Evolutionary conservation across 2,329 filamentous ascomycete species (phyloP).

Genomic region (Apiospora marii): DNA sequence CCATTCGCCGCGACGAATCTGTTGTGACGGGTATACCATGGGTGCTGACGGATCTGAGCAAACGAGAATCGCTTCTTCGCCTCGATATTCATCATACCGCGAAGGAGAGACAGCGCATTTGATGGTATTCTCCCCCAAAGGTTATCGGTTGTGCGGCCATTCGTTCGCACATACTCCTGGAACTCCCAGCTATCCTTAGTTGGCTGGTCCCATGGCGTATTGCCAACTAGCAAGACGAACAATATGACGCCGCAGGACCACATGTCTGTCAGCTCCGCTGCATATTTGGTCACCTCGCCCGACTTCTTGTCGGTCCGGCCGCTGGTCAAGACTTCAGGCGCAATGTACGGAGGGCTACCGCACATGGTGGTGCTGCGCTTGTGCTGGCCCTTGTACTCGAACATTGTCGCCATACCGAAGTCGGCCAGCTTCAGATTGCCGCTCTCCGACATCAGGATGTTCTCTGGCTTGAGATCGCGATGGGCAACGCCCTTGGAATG

Average conservation of each 20-base stretch:
- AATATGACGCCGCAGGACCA: conserved; percentile 99
- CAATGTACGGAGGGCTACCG: conserved; percentile 96
- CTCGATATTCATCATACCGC: conserved; percentile 92
- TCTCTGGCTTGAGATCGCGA: conserved; percentile 92
- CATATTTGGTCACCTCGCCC: conserved; percentile 66
- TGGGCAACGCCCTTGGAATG: conserved; percentile 96
- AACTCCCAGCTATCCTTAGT: conserved; percentile 89
- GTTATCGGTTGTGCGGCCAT: conserved; percentile 83
- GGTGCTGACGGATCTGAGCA: conserved; percentile 85
- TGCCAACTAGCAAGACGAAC: conserved; percentile 93
- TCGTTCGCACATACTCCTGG: conserved; percentile 81
- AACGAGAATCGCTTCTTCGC: conserved; percentile 81
- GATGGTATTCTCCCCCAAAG: conserved; percentile 83
- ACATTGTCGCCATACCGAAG: conserved; percentile 94
- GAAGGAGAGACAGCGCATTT: conserved; percentile 79
- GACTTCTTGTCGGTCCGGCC: conserved; percentile 55
- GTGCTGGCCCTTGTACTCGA: conserved; percentile 83
- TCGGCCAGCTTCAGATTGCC: conserved; percentile 95
- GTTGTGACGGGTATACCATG: conserved; percentile 91
- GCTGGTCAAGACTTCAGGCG: conserved; percentile 82
- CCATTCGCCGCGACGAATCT: conserved; percentile 78
- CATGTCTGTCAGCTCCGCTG: conserved; percentile 84
- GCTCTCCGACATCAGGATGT: conserved; percentile 85
- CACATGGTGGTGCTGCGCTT: conserved; percentile 90
- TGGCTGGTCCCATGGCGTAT: conserved; percentile 97